Evolutionary conservation across 768 basidiomycete species (phyloP).

Genomic region (Leccinum subgranulosum): DNA sequence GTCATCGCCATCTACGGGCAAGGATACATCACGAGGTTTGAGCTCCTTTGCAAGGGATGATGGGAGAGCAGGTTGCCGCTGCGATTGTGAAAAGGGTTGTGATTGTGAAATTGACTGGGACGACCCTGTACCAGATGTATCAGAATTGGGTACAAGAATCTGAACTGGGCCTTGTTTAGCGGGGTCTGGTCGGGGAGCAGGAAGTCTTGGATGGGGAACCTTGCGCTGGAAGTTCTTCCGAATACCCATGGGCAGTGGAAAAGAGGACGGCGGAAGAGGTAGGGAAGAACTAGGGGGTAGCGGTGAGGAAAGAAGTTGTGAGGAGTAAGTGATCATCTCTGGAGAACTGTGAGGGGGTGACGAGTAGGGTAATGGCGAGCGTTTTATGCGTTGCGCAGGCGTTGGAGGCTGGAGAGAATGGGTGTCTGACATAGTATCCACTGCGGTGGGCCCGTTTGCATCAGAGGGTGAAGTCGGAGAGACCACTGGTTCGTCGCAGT

Average conservation of each 20-base stretch:
- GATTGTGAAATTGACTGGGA: conserved; percentile 32
- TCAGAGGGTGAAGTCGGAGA: conserved; percentile 4
- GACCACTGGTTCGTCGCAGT: neutral
- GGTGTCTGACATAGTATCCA: conserved; percentile 4
- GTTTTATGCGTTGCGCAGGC: conserved; percentile 25
- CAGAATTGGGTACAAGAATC: conserved; percentile 57
- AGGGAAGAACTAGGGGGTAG: conserved; percentile 13
- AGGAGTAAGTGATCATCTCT: neutral
- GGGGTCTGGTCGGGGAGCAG: conserved; percentile 31
- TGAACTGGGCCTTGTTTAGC: conserved; percentile 35
- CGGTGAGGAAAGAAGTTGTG: conserved; percentile 11
- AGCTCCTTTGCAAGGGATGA: conserved; percentile 23
- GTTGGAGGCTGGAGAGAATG: conserved; percentile 26
- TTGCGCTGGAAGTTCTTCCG: conserved; percentile 38
- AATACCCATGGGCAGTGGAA: conserved; percentile 5
- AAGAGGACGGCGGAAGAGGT: conserved; percentile 5
- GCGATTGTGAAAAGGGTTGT: conserved; percentile 26
- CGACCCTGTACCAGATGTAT: conserved; percentile 42
- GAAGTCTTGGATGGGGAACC: conserved; percentile 42
- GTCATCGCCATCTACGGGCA: neutral
- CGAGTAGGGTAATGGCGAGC: conserved; percentile 2
- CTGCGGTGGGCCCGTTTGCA: conserved; percentile 12
- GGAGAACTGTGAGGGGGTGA: conserved; percentile 10
- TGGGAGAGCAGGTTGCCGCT: conserved; percentile 24
- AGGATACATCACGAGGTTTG: conserved; percentile 16